Base-by-base conservation (phyloP, 768 basidiomycete species). In the Boletus rubroflammeus region DNA sequence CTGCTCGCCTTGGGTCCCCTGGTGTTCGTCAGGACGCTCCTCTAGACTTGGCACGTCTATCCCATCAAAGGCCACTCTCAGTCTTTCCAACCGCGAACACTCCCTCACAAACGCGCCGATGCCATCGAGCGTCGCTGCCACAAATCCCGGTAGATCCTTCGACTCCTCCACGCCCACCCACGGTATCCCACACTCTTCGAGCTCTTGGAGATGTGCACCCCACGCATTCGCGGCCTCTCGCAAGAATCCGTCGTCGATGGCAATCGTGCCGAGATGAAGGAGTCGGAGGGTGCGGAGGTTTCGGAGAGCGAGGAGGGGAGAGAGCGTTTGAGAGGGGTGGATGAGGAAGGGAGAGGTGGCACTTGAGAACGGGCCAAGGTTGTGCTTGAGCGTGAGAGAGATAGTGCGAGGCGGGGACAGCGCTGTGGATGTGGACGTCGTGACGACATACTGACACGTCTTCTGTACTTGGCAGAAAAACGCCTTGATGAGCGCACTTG, bases 311-410 rank as follows among this genome's bases (percentile, higher is more conserved):
- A 70, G 58, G 6, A 70, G 58, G 11, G 68, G 70, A 0, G 54
- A 44, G 14, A 70, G 54, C 2, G 57, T 62, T 29, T 64, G 53
- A 3, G 68, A 61, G n/a, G 66, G 57, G 47, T 55, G 48, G 44
- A 71, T 56, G 28, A 66, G 53, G 32, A 58, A 70, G 28, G 69
- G 68, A 0, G 53, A 28, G 1, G 53, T 25, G 8, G 62, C 47
- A 41, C 58, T 69, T n/a, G 64, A 59, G 35, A 48, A 50, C 5
- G 56, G 53, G 32, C 61, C 55, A 2, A 68, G 55, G 39, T 60
- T 66, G 39, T 72, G 69, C 41, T 67, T 68, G 13, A 72, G 53
- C 21, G 59, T 59, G 50, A 70, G 54, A 19, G 70, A 66, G 53
- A 58, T 52, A n/a, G 32, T 38, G 10, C 28, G 51, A 11, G 50